Evolutionary conservation across 495 filamentous ascomycete genomes (phyloP).

Genomic region (Cercophora samala): DNA sequence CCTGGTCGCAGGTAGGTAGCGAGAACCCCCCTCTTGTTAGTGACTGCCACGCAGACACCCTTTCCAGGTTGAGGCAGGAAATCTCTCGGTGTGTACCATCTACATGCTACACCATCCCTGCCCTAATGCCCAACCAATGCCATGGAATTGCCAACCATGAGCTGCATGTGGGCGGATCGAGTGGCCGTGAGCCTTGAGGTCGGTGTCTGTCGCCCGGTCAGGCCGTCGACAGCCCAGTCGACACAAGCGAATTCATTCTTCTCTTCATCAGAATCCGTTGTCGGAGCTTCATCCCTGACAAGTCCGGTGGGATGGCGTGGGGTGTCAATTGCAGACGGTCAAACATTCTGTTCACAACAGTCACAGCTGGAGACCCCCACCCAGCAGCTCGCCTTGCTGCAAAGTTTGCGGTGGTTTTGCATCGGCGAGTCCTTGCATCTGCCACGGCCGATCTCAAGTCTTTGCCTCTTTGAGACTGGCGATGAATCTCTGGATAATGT

Average conservation of each 20-base stretch:
- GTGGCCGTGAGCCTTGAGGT: neutral
- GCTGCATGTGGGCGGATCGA: neutral
- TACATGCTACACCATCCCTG: conserved; percentile 13
- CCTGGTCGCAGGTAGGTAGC: conserved; percentile 16
- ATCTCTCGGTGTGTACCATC: conserved; percentile 1
- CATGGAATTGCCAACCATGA: neutral
- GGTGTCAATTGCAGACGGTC: conserved; percentile 1
- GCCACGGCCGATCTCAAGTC: neutral
- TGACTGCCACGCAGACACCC: conserved; percentile 18
- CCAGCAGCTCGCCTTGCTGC: conserved; percentile 1
- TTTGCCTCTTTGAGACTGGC: neutral
- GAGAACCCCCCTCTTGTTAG: conserved; percentile 23
- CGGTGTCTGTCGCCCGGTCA: neutral
- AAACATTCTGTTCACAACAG: neutral
- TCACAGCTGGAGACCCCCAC: neutral
- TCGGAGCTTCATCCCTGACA: conserved; percentile 22
- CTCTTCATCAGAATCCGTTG: conserved; percentile 14
- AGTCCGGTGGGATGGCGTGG: conserved; percentile 8
- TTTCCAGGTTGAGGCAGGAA: conserved; percentile 10
- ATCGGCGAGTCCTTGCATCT: too few species aligned
- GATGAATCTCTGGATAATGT: neutral
- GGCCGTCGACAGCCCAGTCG: neutral
- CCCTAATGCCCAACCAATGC: neutral
- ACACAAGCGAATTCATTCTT: neutral
- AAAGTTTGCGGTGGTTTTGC: neutral